Base-by-base conservation (phyloP, 2,329 filamentous ascomycete species). In the Calycina herbarum region DNA sequence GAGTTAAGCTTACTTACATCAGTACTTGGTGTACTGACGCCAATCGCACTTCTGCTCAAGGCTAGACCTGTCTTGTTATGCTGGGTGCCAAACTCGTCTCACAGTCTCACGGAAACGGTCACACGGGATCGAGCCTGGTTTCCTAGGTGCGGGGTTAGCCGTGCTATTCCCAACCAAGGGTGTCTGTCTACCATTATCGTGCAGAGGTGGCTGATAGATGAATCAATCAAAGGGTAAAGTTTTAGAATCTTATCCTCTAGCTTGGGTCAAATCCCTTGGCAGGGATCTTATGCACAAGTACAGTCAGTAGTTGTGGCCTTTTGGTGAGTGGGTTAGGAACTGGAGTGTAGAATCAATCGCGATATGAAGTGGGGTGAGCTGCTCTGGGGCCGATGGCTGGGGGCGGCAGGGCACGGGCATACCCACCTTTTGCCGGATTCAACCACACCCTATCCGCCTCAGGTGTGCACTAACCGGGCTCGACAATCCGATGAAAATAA, bases 281-380 rank as follows among this genome's bases (percentile, higher is more conserved):
- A 45, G 40, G 40, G 40, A 45, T 45, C 40, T 45, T 45, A 45
- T 45, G 40, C 40, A 45, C 40, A 45, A 45, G 40, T 45, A 45
- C 40, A 45, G 40, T 15, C 40, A 45, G 40, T n/a, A 45, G 5
- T 45, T n/a, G 40, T 45, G 6, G 40, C 40, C 40, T 45, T 45
- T 45, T 45, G 40, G 40, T 45, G 40, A 45, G 40, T 45, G 40
- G 40, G 40, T 40, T 40, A 40, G 38, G 38, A 40, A 40, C 13
- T 40, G 13, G 38, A 40, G 38, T 40, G 38, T 40, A 45, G 35
- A 38, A 17, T 45, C n/a, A 11, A n/a, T 45, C 13, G 40, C 13
- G 17, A n/a, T 45, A 45, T 17, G 17, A 45, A 45, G 40, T 45
- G 40, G 40, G 40, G 7, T 40, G 38, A 40, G 38, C 38, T 40